A percentile compares a stretch with the other conserved stretches of the same genome.
These are phyloP conservation scores for Chrysoporthe cubensis DNA, from an alignment of 2,329 filamentous ascomycete genomes.

Conservation along the genomic window DNA sequence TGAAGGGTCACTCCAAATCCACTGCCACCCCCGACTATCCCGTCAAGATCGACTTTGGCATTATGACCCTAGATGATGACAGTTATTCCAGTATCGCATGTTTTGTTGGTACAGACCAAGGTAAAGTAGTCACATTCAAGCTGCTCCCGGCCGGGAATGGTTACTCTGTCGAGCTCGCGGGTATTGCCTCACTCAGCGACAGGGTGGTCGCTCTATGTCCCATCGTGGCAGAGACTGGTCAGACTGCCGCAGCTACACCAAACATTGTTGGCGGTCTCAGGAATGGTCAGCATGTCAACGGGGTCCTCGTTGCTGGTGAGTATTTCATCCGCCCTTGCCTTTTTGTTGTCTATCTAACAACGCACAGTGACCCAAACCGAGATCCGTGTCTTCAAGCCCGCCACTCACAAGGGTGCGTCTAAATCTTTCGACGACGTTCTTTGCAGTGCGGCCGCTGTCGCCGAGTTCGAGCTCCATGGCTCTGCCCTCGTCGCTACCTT, in stretches of 20 bases:
- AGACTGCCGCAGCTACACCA: slow-evolving; percentile 75
- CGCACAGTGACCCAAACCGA: slow-evolving; percentile 66
- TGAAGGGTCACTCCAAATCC: slow-evolving; percentile 56
- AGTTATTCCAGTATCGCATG: slow-evolving; percentile 93
- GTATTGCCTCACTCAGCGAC: slow-evolving; percentile 68
- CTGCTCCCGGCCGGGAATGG: slow-evolving; percentile 75
- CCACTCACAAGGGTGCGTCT: slow-evolving; percentile 84
- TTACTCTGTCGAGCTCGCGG: slow-evolving; percentile 75
- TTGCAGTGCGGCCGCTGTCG: slow-evolving; percentile 80
- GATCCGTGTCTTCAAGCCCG: slow-evolving; percentile 86
- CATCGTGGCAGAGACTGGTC: slow-evolving; percentile 78
- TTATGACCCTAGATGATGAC: slow-evolving; percentile 92
- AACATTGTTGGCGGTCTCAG: slow-evolving; percentile 75
- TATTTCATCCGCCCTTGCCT: slow-evolving; percentile 15
- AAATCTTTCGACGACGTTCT: slow-evolving; percentile 84
- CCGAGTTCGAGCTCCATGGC: slow-evolving; percentile 74
- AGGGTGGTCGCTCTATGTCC: slow-evolving; percentile 77
- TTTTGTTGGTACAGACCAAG: slow-evolving; percentile 86
- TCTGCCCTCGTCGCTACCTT: slow-evolving; percentile 84
- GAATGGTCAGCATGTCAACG: slow-evolving; percentile 75
- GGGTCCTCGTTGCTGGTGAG: slow-evolving; percentile 76
- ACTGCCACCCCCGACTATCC: slow-evolving; percentile 70
- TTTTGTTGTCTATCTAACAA: slow-evolving; percentile 33
- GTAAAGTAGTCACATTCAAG: slow-evolving; percentile 88
- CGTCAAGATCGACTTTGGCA: slow-evolving; percentile 84